A percentile compares a stretch with the other conserved stretches of the same genome.
Conservation (phyloP, 805 yeast species). For the Ogataea pilisensis region DNA sequence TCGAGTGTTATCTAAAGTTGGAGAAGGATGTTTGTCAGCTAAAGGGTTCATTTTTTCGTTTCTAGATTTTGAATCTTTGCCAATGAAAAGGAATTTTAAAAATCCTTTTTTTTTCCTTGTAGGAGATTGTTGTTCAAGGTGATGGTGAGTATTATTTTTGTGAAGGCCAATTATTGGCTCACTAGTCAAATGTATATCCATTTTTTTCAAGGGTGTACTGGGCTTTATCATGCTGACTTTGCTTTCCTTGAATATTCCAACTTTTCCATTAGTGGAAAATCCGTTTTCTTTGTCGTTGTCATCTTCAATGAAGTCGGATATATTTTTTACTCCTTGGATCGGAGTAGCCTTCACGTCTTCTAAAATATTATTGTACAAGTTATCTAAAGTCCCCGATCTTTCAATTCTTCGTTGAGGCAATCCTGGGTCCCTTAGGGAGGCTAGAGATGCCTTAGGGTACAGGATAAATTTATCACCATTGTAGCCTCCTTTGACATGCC, state of each 20-base stretch:
- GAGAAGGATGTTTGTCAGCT: slow-evolving; percentile 2
- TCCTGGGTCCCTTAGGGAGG: slow-evolving; percentile 20
- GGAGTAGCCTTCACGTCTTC: slow-evolving; percentile 31
- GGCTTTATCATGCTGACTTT: slow-evolving; percentile 47
- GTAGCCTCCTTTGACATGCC: neutral
- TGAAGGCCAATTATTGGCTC: neutral
- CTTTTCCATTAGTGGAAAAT: slow-evolving; percentile 45
- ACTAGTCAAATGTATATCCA: slow-evolving; percentile 35
- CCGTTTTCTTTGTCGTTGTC: slow-evolving; percentile 32
- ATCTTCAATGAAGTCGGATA: slow-evolving; percentile 11
- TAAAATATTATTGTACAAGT: slow-evolving; percentile 23
- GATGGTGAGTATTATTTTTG: neutral
- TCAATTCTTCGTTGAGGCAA: neutral
- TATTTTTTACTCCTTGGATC: slow-evolving; percentile 29
- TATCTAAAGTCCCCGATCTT: slow-evolving; percentile 19
- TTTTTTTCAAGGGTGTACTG: slow-evolving; percentile 63
- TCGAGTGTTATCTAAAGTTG: neutral
- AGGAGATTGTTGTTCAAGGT: neutral
- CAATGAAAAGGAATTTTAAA: slow-evolving; percentile 6
- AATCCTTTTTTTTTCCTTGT: slow-evolving; percentile 7
- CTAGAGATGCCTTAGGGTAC: slow-evolving; percentile 33
- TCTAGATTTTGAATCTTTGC: slow-evolving; percentile 1
- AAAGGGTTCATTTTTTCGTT: neutral
- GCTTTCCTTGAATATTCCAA: slow-evolving; percentile 47
- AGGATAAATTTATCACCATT: slow-evolving; percentile 22